Evolutionary conservation across 192 early-diverging fungal species (phyloP).

Genomic region (Jimgerdemannia flammicorona): DNA sequence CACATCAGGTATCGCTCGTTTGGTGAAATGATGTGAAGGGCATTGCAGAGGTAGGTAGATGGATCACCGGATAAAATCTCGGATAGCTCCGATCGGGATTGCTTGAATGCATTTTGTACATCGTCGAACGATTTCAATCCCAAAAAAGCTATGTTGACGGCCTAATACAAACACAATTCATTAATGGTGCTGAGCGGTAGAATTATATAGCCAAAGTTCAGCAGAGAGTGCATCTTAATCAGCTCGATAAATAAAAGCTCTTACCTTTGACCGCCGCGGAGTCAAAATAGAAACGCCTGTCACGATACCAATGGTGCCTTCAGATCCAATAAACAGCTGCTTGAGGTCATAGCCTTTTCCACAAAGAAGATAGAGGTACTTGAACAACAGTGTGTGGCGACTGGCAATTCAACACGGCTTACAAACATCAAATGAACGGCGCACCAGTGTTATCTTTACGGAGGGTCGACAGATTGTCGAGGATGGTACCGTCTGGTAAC

Average conservation of each 20-base stretch:
- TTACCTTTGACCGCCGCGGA: slow-evolving; percentile 65
- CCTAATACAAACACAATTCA: slow-evolving; percentile 2
- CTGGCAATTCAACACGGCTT: not conserved
- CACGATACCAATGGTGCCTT: slow-evolving; percentile 94
- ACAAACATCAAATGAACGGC: not conserved
- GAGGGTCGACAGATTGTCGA: slow-evolving; percentile 78
- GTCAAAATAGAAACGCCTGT: slow-evolving; percentile 90
- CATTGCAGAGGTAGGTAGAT: not conserved
- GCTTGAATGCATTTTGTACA: slow-evolving; percentile 77
- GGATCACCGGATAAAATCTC: slow-evolving; percentile 79
- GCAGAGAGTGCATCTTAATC: not conserved
- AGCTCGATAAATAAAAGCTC: not conserved
- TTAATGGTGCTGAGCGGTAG: not conserved
- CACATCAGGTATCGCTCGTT: not conserved
- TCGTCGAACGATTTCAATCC: slow-evolving; percentile 72
- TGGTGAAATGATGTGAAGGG: too few relatives aligned
- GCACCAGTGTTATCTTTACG: slow-evolving; percentile 95
- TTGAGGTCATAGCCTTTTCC: slow-evolving; percentile 84
- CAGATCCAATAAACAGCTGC: slow-evolving; percentile 97
- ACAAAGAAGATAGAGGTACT: not conserved
- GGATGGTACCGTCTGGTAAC: slow-evolving; percentile 85
- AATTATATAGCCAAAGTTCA: slow-evolving; percentile 26
- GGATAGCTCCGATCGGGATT: slow-evolving; percentile 72
- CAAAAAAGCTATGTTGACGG: slow-evolving; percentile 77
- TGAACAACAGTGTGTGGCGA: not conserved